Percentiles rank a stretch among this genome's conserved stretches.
Conservation (phyloP, 192 early-diverging fungal species). For the Neocallimastix lanati region DNA sequence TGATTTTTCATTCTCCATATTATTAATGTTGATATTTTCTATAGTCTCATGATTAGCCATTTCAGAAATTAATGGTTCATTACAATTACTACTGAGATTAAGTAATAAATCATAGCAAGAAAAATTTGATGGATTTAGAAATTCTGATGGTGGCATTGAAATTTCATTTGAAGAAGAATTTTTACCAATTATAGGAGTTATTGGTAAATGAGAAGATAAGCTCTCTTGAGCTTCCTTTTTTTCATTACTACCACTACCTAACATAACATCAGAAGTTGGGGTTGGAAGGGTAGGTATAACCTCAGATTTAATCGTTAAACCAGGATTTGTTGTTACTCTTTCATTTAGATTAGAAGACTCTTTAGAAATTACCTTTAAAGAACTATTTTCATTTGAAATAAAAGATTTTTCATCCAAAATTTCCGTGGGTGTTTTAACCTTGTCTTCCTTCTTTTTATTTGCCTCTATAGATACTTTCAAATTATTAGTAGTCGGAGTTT, state of each 20-base stretch:
- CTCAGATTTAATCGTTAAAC: not conserved
- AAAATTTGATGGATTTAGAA: not conserved
- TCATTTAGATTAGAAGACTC: not conserved
- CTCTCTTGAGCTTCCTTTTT: not conserved
- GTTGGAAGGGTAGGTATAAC: not conserved
- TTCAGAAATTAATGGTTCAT: not conserved
- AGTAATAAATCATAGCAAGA: not conserved
- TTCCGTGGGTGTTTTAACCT: not conserved
- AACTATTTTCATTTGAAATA: not conserved
- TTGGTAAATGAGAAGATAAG: not conserved
- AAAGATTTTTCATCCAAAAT: not conserved
- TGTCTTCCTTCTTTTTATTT: not conserved
- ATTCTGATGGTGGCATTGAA: not conserved
- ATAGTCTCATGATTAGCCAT: not conserved
- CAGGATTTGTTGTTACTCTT: not conserved
- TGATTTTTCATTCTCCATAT: no score
- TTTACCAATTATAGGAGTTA: not conserved
- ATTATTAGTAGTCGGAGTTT: not conserved
- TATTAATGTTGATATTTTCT: no score
- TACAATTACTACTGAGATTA: not conserved
- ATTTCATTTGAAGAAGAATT: not conserved
- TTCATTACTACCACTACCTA: not conserved
- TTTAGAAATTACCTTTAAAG: no score
- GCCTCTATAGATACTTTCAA: not conserved
- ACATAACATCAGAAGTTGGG: not conserved